phyloP scores from a whole-genome alignment of 2,329 filamentous ascomycete genomes.

The Fusarium sp. region DNA sequence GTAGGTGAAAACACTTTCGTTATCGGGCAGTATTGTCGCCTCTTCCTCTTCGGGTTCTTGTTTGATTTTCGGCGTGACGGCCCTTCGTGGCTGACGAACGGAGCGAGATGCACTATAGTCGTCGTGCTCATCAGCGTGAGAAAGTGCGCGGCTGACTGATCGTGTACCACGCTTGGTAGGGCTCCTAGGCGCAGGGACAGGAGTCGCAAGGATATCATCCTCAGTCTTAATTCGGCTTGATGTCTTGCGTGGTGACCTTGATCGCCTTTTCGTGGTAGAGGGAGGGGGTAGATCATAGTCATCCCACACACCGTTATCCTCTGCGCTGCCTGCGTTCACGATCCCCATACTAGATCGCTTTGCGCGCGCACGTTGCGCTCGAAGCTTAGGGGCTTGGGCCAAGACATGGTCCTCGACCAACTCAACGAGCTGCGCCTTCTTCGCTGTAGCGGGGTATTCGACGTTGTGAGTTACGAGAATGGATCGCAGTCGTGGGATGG shows the following conservation, averaged over 20 bases:
- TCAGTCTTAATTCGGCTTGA: slow-evolving; percentile 63
- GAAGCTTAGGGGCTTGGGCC: slow-evolving; percentile 79
- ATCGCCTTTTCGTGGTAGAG: slow-evolving; percentile 60
- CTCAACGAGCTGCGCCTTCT: slow-evolving; percentile 87
- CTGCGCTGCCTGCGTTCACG: slow-evolving; percentile 70
- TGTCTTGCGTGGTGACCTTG: slow-evolving; percentile 64
- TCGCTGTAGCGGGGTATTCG: slow-evolving; percentile 85
- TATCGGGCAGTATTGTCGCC: slow-evolving; percentile 38
- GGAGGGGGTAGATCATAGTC: slow-evolving; percentile 66
- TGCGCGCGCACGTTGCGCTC: slow-evolving; percentile 77
- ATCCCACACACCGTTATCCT: slow-evolving; percentile 69
- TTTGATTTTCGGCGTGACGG: slow-evolving; percentile 63
- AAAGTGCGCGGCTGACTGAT: slow-evolving; percentile 63
- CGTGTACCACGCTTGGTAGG: slow-evolving; percentile 65
- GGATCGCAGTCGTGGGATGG: slow-evolving; percentile 86
- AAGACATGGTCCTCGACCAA: slow-evolving; percentile 83
- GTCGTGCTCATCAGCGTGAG: slow-evolving; percentile 59
- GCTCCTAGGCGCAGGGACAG: slow-evolving; percentile 52
- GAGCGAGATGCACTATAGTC: slow-evolving; percentile 53
- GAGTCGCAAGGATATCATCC: slow-evolving; percentile 55
- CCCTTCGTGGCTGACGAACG: slow-evolving; percentile 60
- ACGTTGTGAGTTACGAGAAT: slow-evolving; percentile 92
- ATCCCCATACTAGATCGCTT: slow-evolving; percentile 91
- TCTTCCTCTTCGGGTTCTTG: slow-evolving; percentile 58
- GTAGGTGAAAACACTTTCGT: slow-evolving; percentile 77